Evolutionary conservation across 176 grass and related monocot species (phyloP).

Genomic region (Guadua angustifolia): DNA sequence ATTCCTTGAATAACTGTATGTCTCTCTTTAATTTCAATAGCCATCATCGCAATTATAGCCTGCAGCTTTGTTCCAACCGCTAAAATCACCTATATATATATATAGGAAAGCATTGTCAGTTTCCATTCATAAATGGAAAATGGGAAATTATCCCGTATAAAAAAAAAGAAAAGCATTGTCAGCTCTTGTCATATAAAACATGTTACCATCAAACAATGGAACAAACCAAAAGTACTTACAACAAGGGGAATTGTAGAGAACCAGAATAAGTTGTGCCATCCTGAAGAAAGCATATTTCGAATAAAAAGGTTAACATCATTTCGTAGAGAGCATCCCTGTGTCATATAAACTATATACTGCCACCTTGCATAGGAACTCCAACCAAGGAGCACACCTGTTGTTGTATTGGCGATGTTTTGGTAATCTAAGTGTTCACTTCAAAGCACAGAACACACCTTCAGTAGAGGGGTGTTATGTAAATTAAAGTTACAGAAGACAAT

Average conservation of each 20-base stretch:
- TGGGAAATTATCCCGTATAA: too few species aligned
- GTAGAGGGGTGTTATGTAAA: neutral
- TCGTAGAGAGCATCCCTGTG: neutral
- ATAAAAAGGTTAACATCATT: conserved; percentile 9
- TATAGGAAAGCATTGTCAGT: too few species aligned
- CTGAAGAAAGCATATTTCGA: conserved; percentile 56
- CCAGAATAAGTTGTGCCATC: conserved; percentile 71
- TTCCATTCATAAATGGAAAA: too few species aligned
- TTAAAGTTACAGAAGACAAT: neutral
- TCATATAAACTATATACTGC: neutral
- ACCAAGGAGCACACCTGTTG: neutral
- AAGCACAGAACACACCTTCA: neutral
- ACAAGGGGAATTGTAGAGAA: conserved; percentile 69
- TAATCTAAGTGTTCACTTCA: neutral
- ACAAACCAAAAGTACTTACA: conserved; percentile 53
- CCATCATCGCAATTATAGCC: conserved; percentile 88
- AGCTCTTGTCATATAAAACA: conserved; percentile 15
- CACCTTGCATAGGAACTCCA: conserved; percentile 15
- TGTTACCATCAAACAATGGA: neutral
- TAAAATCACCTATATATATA: conserved; percentile 71
- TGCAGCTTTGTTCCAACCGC: conserved; percentile 86
- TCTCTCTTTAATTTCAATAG: conserved; percentile 75
- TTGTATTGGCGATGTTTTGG: neutral
- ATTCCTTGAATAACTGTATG: conserved; percentile 91
- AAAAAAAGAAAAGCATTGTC: neutral